Conservation (phyloP, 306 rosid species). For the Canavalia ensiformis region DNA sequence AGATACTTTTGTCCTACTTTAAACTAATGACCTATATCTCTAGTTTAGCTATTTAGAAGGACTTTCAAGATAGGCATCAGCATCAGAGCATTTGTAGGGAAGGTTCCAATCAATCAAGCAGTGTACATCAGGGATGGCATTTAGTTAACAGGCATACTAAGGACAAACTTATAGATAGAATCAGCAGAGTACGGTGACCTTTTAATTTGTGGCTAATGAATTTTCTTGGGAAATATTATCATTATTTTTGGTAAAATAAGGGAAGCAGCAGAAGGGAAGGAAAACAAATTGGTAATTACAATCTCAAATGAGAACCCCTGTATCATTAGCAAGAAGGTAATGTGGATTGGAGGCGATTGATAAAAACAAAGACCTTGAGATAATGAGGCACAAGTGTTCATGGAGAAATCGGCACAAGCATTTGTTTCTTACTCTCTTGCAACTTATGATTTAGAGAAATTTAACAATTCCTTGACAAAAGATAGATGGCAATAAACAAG, state of each 20-base stretch:
- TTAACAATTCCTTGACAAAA: no score
- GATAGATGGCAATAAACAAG: background rate
- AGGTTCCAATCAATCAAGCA: constrained; percentile 19
- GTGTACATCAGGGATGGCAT: constrained; percentile 32
- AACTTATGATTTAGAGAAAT: no score
- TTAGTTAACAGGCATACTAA: background rate
- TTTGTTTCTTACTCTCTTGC: no score
- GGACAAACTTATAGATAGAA: background rate
- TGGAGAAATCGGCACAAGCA: no score
- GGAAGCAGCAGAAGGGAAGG: no score
- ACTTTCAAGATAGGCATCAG: background rate
- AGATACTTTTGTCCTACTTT: constrained; percentile 17
- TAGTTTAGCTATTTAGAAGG: constrained; percentile 30
- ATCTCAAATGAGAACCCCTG: no score
- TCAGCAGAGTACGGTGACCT: background rate
- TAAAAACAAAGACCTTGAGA: no score
- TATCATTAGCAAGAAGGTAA: no score
- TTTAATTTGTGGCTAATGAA: background rate
- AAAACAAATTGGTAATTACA: no score
- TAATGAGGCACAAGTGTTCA: no score
- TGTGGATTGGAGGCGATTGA: no score
- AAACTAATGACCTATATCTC: constrained; percentile 14
- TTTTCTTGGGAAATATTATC: background rate
- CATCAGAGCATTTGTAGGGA: background rate
- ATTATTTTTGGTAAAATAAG: background rate